These are phyloP conservation scores for Pythium monospermum DNA, from an alignment of 352 stramenopile genomes.

Conservation along the genomic window DNA sequence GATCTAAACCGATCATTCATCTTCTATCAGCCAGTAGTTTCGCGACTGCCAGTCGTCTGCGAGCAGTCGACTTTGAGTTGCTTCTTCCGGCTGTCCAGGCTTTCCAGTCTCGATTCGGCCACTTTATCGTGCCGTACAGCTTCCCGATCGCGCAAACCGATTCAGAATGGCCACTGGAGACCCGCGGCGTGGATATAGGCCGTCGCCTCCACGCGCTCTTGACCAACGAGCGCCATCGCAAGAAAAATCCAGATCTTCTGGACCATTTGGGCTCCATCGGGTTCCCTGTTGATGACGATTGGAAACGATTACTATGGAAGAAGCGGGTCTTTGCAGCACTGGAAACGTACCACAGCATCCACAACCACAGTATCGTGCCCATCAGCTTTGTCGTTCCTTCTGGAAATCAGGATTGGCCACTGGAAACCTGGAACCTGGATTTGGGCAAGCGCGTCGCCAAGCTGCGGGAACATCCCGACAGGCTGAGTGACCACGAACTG, in stretches of 20 bases:
- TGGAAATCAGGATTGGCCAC: background rate
- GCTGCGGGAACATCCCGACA: constrained; percentile 2
- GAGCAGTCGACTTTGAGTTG: constrained; percentile 9
- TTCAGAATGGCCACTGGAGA: constrained; percentile 10
- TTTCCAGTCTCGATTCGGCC: constrained; percentile 11
- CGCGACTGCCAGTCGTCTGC: background rate
- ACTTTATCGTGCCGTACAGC: constrained; percentile 20
- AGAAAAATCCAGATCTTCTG: background rate
- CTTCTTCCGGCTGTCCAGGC: constrained; percentile 10
- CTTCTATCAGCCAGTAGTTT: constrained; percentile 3
- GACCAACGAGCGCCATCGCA: constrained; percentile 10
- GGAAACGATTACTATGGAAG: constrained; percentile 17
- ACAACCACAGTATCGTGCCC: constrained; percentile 16
- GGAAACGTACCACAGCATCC: constrained; percentile 2
- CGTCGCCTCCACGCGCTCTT: constrained; percentile 12
- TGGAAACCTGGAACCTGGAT: constrained; percentile 7
- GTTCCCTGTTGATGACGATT: constrained; percentile 11
- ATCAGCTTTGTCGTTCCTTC: constrained; percentile 12
- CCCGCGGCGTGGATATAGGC: constrained; percentile 15
- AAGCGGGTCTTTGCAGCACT: constrained; percentile 14
- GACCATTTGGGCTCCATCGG: background rate
- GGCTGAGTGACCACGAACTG: constrained; percentile 1
- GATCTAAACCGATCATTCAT: background rate
- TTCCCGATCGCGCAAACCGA: constrained; percentile 9
- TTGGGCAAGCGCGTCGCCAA: constrained; percentile 12